Percentiles rank a stretch among this genome's conserved stretches.
These are phyloP conservation scores for Emericellopsis atlantica DNA, from an alignment of 2,329 filamentous ascomycete species.

Conservation along the genomic window DNA sequence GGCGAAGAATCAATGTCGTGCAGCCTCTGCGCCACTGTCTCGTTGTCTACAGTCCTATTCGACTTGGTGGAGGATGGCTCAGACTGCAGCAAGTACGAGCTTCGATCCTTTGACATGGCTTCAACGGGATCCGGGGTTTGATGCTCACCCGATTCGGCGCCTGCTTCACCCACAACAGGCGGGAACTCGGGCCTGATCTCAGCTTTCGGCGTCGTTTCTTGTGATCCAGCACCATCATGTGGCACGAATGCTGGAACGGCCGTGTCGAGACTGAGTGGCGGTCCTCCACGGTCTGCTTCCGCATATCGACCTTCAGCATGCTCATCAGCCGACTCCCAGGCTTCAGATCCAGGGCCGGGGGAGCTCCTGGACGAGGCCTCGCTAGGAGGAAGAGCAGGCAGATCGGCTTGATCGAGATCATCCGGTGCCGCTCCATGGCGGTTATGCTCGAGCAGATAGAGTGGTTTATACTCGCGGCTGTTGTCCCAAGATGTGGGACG, in stretches of 20 bases:
- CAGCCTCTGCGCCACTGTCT: conserved; percentile 8
- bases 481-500: conserved; percentile 51
- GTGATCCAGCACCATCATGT: conserved; percentile 41
- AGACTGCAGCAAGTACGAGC: conserved; percentile 26
- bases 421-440: conserved; percentile 22
- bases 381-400: conserved; percentile 37
- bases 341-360: conserved; percentile 11
- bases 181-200: conserved; percentile 20
- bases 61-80: conserved; percentile 20
- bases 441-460: conserved; percentile 65
- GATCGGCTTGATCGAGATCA: conserved; percentile 16
- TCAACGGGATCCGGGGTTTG: conserved; percentile 22
- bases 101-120: conserved; percentile 26
- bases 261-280: conserved; percentile 27
- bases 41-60: conserved; percentile 11
- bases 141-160: conserved; percentile 1
- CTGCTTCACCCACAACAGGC: not conserved
- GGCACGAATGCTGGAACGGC: conserved; percentile 14
- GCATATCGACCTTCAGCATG: conserved; percentile 6
- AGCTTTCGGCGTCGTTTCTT: conserved; percentile 58
- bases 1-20: conserved; percentile 10
- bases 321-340: conserved; percentile 12
- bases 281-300: not conserved
- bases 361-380: conserved; percentile 17
- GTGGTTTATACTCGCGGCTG: conserved; percentile 61